Evolutionary conservation across 148 eudicot genomes (phyloP).

Genomic region (Silene uniflora): DNA sequence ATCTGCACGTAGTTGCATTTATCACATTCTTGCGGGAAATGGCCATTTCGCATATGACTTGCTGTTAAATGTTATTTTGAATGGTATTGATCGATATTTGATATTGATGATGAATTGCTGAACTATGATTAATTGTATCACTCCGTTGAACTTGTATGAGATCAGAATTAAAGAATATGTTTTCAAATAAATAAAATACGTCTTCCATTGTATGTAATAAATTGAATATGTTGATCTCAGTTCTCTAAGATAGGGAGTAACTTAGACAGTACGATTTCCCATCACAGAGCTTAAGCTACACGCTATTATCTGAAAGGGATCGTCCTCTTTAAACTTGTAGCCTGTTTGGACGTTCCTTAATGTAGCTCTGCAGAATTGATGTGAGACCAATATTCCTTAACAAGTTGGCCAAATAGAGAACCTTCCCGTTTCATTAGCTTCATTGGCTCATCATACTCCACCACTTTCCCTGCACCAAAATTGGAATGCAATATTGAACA

Average conservation of each 20-base stretch:
- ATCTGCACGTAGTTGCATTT: constrained; percentile 6
- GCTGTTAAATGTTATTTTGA: not conserved
- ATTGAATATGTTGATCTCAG: not conserved
- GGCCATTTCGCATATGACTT: not conserved
- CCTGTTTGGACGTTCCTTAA: constrained; percentile 19
- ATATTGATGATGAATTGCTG: too few relatives aligned
- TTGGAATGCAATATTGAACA: not conserved
- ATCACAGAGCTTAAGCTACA: not conserved
- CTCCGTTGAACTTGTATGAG: too few relatives aligned
- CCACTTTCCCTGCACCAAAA: constrained; percentile 51
- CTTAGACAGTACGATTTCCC: not conserved
- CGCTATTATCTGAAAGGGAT: not conserved
- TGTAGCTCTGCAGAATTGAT: constrained; percentile 53
- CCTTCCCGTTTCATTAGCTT: constrained; percentile 65
- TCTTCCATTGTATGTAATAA: not conserved
- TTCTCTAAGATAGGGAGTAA: too few relatives aligned
- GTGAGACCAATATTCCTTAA: constrained; percentile 93
- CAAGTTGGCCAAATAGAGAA: constrained; percentile 73
- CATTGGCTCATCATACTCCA: constrained; percentile 84
- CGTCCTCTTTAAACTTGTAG: not conserved
- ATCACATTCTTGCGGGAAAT: not conserved
- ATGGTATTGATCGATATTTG: too few relatives aligned
- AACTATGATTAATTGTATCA: too few relatives aligned
- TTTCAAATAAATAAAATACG: too few relatives aligned
- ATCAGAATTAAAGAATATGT: too few relatives aligned